Percentiles rank a stretch among this genome's conserved stretches.
Evolutionary conservation across 192 early-diverging fungal genomes (phyloP).

Genomic region (Chytriomyces confervae): DNA sequence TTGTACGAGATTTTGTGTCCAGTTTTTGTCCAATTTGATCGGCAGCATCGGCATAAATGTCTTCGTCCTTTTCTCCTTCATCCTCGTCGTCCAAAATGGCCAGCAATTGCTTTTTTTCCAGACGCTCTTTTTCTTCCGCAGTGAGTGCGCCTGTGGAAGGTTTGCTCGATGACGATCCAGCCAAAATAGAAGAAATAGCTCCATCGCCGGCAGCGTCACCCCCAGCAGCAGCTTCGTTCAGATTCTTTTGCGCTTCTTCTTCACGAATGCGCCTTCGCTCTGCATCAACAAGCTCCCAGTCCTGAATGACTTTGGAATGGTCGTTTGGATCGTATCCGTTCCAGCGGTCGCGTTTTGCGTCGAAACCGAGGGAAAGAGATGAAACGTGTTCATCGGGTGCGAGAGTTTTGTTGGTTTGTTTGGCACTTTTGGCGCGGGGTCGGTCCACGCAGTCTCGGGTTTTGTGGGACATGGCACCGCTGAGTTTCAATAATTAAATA

Average conservation of each 20-base stretch:
- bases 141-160: background rate
- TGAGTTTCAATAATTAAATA: slow-evolving; percentile 11
- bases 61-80: slow-evolving; percentile 85
- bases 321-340: slow-evolving; percentile 95
- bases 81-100: slow-evolving; percentile 65
- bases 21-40: slow-evolving; percentile 86
- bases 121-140: slow-evolving; percentile 21
- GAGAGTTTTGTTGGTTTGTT: slow-evolving; percentile 83
- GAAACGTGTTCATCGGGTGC: slow-evolving; percentile 84
- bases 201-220: slow-evolving; percentile 5
- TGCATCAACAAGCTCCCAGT: slow-evolving; percentile 93
- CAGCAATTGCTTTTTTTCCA: slow-evolving; percentile 5
- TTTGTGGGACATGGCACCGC: slow-evolving; percentile 92
- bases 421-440: slow-evolving; percentile 87
- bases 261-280: slow-evolving; percentile 82
- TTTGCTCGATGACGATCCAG: background rate
- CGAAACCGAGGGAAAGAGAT: slow-evolving; percentile 80
- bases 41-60: slow-evolving; percentile 84
- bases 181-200: background rate
- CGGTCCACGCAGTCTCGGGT: slow-evolving; percentile 93
- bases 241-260: slow-evolving; percentile 52
- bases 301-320: slow-evolving; percentile 78
- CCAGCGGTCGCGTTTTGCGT: slow-evolving; percentile 97
- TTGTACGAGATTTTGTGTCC: slow-evolving; percentile 88
- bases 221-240: slow-evolving; percentile 37